Evolutionary conservation across 192 early-diverging fungal genomes (phyloP).

Genomic region (Backusella tuberculispora): DNA sequence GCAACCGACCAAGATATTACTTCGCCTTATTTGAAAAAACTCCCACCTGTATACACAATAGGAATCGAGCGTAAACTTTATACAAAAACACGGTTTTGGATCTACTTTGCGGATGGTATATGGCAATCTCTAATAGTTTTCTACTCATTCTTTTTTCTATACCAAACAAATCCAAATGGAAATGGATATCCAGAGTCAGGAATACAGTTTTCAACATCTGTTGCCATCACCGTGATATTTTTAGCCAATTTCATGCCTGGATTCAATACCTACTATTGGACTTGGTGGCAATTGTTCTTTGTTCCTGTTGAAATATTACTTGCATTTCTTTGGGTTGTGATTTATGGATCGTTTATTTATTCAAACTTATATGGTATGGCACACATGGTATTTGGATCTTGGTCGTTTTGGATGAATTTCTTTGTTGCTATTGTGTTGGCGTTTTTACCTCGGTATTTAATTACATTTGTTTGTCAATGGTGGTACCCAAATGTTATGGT

Average conservation of each 20-base stretch:
- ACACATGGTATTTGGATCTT: constrained; percentile 60
- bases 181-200: constrained; percentile 59
- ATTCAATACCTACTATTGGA: constrained; percentile 86
- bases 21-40: constrained; percentile 52
- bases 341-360: constrained; percentile 61
- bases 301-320: constrained; percentile 69
- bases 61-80: constrained; percentile 87
- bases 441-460: constrained; percentile 70
- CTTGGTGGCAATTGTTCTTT: constrained; percentile 70
- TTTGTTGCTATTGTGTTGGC: constrained; percentile 70
- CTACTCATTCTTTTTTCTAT: constrained; percentile 72
- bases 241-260: constrained; percentile 81
- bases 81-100: constrained; percentile 82
- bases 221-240: constrained; percentile 79
- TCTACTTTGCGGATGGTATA: constrained; percentile 87
- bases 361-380: constrained; percentile 75
- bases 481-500: constrained; percentile 60
- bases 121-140: constrained; percentile 93
- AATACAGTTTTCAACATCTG: constrained; percentile 77
- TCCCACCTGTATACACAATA: constrained; percentile 74
- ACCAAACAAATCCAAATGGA: constrained; percentile 53
- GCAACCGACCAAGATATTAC: constrained; percentile 77
- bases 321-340: constrained; percentile 67
- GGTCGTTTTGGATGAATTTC: constrained; percentile 77
- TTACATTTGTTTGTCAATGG: constrained; percentile 69